Percentiles rank a stretch among this genome's conserved stretches.
Evolutionary conservation across 306 rosid species (phyloP).

Genomic region (Medicago lupulina): DNA sequence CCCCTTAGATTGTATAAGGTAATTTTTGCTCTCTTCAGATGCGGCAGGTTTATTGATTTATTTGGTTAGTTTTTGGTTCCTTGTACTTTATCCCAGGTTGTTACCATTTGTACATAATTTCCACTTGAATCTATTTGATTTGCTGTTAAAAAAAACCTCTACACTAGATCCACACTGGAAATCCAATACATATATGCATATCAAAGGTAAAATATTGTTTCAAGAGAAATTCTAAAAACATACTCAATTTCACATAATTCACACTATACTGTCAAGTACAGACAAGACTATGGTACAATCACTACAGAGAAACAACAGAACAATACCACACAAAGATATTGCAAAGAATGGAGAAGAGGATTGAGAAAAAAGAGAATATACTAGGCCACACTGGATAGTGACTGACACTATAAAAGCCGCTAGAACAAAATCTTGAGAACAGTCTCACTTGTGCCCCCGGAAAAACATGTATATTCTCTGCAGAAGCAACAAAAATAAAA

Average conservation of each 20-base stretch:
- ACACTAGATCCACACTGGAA: not conserved
- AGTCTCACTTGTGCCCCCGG: slow-evolving; percentile 82
- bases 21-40: too few relatives aligned
- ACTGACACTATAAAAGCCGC: slow-evolving; percentile 33
- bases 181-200: slow-evolving; percentile 9
- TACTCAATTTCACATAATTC: slow-evolving; percentile 22
- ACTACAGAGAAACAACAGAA: slow-evolving; percentile 34
- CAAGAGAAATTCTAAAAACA: slow-evolving; percentile 21
- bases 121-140: too few relatives aligned
- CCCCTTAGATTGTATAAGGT: too few relatives aligned
- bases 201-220: slow-evolving; percentile 19
- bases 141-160: not conserved
- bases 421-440: slow-evolving; percentile 36
- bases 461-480: slow-evolving; percentile 95
- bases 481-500: slow-evolving; percentile 44
- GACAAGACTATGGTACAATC: slow-evolving; percentile 32
- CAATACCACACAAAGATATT: slow-evolving; percentile 31
- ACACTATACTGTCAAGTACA: slow-evolving; percentile 23
- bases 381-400: slow-evolving; percentile 43
- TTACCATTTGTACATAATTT: too few relatives aligned
- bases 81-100: too few relatives aligned
- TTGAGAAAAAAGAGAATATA: slow-evolving; percentile 44
- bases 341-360: slow-evolving; percentile 18
- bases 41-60: too few relatives aligned
- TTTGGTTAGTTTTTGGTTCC: too few relatives aligned